Evolutionary conservation across 1,284 basidiomycete species (phyloP), one percentile per base, ranked within the genome.

Genomic region (Trametes pubescens): DNA sequence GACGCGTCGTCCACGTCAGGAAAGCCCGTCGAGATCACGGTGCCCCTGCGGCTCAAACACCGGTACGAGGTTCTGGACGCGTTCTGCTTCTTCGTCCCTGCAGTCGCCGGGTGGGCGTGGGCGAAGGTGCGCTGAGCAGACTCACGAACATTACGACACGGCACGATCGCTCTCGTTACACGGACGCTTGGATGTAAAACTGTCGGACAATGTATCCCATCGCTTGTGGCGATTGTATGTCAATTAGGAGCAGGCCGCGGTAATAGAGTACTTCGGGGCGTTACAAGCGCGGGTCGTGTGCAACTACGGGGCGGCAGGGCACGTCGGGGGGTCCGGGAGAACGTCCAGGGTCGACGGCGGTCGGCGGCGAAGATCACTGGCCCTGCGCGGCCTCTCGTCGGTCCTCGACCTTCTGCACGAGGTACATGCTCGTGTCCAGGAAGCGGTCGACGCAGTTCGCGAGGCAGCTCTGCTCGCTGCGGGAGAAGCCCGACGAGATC

Each of bases 391-490:
- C 47, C 26, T 59, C 71, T 80, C 83, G 79, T 62, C 82, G 85
- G 64, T 83, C 78, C 76, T 96, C 91, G 61, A 99, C 86, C 75
- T 89, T 87, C 74, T 89, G 89, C 68, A 98, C 89, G 79, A 97
- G 86, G 80, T 86, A 94, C 56, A 96, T 79, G 72, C 91, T 94
- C n/a, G 93, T 90, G 79, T 99, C 96, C 70, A 98, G 82, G 82
- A 98, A 99, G 62, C 96, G 86, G 69, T 95, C 94, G 51, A 98
- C 96, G 74, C 95, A 98, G 80, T 97, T 97, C 65, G 86, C 82
- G 51, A 99, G 84, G 76, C 96, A 99, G 58, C 83, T 83, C 71
- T 92, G 89, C 79, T 99, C 96, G 51, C 86, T 83, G 63, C 92
- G 84, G 38, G 93, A 92, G 79, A 99, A 98, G 60, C 59, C 38